Evolutionary conservation across 176 grass and related monocot species (phyloP), one percentile per base, ranked within the genome.

Genomic region (Zoysia japonica): DNA sequence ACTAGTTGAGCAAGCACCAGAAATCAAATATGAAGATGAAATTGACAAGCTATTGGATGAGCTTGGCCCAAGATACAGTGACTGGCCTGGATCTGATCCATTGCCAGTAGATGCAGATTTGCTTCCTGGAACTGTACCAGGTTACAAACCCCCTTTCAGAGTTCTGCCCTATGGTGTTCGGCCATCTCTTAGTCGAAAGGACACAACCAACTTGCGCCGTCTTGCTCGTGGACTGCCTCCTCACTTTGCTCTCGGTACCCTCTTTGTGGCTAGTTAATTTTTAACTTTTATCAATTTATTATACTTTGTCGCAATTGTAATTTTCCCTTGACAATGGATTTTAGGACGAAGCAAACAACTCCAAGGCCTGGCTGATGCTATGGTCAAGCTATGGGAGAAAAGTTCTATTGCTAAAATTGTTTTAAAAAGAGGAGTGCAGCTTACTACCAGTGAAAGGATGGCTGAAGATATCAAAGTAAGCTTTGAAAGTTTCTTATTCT

Each of bases 381-480:
- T 98, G 88, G 54, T 92, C 43, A 98, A 91, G 66, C 67, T 98
- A 65, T 98, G 95, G 92, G 95, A 90, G 81, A 92, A 90, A 90
- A 98, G 89, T 89, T 92, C 70, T 38, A 92, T 98, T 77, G 92
- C 90, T 71, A 98, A 98, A 80, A 67, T 98, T 85, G 88, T 83
- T 94, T 80, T 98, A 70, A 98, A 98, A 80, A 84, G 92, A 83
- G 95, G 90, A 70, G 86, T 98, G 56, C 95, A 87, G 68, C 92
- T 94, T 86, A 94, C 92, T 45, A 98, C 86, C 53, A 98, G 90
- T 76, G 92, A 98, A 85, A 94, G 92, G 67, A 98, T 98, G 95
- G 88, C 95, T 72, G 95, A 90, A 80, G 95, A 98, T 84, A 90
- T 98, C 38, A 98, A 94, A 83, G 95, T 98, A 89, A 77, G 42